A percentile compares a stretch with the other conserved stretches of the same genome.
Conservation (phyloP, 176 grass and related monocot species). For the Oryza punctata region DNA sequence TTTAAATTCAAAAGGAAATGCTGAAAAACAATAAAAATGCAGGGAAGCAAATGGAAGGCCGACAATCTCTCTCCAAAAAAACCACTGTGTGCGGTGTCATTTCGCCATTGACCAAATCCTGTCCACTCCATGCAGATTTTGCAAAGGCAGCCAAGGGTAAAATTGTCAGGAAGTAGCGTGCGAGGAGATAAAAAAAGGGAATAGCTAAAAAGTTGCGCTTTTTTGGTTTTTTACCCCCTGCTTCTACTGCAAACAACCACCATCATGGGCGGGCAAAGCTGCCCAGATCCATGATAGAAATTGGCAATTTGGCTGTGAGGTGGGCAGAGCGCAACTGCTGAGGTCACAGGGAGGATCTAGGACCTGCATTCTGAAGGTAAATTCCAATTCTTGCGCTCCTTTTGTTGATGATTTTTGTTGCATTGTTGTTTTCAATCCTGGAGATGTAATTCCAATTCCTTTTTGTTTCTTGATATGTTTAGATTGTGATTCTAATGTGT, state of each 20-base stretch:
- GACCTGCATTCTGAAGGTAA: constrained; percentile 22
- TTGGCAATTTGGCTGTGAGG: background rate
- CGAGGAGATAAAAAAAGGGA: constrained; percentile 25
- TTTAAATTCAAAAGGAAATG: constrained; percentile 20
- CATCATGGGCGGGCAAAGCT: constrained; percentile 40
- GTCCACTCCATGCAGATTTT: constrained; percentile 38
- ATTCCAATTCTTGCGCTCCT: background rate
- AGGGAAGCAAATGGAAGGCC: constrained; percentile 42
- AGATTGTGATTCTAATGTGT: background rate
- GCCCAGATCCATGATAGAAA: constrained; percentile 37
- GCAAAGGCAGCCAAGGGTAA: background rate
- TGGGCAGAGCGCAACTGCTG: background rate
- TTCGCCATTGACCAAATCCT: constrained; percentile 43
- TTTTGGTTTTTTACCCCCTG: constrained; percentile 38
- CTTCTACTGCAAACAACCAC: constrained; percentile 31
- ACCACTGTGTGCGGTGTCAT: constrained; percentile 10
- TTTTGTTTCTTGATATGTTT: background rate
- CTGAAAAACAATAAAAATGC: background rate
- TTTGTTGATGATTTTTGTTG: background rate
- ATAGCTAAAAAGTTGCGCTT: constrained; percentile 34
- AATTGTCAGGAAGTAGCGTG: background rate
- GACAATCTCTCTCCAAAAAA: constrained; percentile 34
- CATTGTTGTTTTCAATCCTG: background rate
- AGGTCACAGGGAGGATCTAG: background rate
- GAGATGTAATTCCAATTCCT: background rate